phyloP scores from a whole-genome alignment of 495 filamentous ascomycete genomes.

The Xylaria nigripes region DNA sequence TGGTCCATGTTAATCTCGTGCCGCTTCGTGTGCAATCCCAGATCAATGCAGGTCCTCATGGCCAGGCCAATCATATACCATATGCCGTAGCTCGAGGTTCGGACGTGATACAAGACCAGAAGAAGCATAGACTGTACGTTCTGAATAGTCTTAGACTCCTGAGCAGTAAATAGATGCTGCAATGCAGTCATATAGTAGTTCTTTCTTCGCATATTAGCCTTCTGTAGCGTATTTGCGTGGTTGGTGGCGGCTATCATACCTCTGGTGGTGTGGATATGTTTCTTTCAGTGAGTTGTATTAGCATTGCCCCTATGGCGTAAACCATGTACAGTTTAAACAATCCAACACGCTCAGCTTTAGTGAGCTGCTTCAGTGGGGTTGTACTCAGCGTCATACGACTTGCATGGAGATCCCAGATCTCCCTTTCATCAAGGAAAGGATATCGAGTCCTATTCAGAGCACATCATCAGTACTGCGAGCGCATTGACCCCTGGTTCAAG shows the following conservation, averaged over 20 bases:
- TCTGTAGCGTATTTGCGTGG: neutral
- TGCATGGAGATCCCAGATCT: constrained; percentile 39
- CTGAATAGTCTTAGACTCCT: constrained; percentile 42
- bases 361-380: constrained; percentile 21
- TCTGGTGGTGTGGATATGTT: constrained; percentile 40
- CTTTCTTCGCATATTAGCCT: constrained; percentile 9
- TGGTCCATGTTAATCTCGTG: constrained; percentile 40
- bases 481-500: too few species aligned
- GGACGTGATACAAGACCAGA: constrained; percentile 45
- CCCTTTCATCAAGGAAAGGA: constrained; percentile 41
- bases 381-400: constrained; percentile 37
- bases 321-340: constrained; percentile 46
- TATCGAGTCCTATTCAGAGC: constrained; percentile 27
- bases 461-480: neutral
- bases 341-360: constrained; percentile 35
- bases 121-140: constrained; percentile 51
- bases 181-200: constrained; percentile 43
- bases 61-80: constrained; percentile 52
- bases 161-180: constrained; percentile 43
- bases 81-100: constrained; percentile 45
- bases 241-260: neutral
- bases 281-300: constrained; percentile 41
- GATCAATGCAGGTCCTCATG: constrained; percentile 47
- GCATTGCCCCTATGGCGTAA: constrained; percentile 46
- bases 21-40: constrained; percentile 44